Conservation (phyloP, 2,329 filamentous ascomycete species). For the Penicillium sp. region DNA sequence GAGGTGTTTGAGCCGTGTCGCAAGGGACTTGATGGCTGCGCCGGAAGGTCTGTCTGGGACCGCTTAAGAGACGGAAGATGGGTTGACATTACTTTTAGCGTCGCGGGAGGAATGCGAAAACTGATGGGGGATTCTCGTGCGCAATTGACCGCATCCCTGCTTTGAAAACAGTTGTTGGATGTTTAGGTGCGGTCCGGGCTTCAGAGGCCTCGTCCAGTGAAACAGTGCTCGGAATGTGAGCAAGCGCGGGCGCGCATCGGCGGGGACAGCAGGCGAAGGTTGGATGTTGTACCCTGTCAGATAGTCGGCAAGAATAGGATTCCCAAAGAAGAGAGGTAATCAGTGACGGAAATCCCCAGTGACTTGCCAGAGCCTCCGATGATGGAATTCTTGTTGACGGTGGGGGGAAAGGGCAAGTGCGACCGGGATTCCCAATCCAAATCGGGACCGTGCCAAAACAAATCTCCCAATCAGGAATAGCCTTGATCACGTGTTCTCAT, state of each 20-base stretch:
- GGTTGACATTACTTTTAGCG: slow-evolving; percentile 37
- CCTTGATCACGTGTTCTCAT: slow-evolving; percentile 9
- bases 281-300: background rate
- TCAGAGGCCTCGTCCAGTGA: slow-evolving; percentile 1
- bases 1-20: slow-evolving; percentile 53
- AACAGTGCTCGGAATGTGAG: slow-evolving; percentile 14
- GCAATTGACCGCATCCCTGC: slow-evolving; percentile 40
- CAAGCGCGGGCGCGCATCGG: slow-evolving; percentile 11
- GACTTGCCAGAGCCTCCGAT: slow-evolving; percentile 11
- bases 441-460: slow-evolving; percentile 30
- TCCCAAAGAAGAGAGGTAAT: too few relatives aligned
- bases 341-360: too few relatives aligned
- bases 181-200: slow-evolving; percentile 8
- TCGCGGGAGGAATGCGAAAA: slow-evolving; percentile 28
- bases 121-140: slow-evolving; percentile 22
- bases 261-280: background rate
- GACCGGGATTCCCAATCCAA: slow-evolving; percentile 19
- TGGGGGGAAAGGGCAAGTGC: slow-evolving; percentile 21
- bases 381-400: slow-evolving; percentile 24
- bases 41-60: slow-evolving; percentile 37
- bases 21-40: slow-evolving; percentile 43
- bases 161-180: slow-evolving; percentile 26
- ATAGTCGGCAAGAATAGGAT: background rate
- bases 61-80: slow-evolving; percentile 34
- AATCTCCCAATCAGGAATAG: slow-evolving; percentile 37